Base-by-base conservation (phyloP, 108 stramenopile genomes). In the Discostella pseudostelligera region DNA sequence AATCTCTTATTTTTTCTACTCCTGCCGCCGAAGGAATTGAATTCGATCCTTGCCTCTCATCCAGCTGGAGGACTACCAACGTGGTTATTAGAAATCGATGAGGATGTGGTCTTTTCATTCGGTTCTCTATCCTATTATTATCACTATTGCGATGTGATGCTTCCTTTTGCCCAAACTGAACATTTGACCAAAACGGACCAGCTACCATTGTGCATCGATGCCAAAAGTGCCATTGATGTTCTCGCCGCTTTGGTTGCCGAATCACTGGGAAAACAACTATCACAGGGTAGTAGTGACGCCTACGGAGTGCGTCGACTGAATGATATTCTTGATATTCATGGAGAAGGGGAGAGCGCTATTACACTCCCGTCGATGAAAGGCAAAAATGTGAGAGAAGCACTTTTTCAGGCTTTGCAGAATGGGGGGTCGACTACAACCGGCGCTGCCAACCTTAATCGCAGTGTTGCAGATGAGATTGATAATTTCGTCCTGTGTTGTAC, bases 61-160 rank as follows among this genome's bases (percentile, higher is more conserved):
- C 86, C 87, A 16, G 87, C 86, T 7, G 90, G 90, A 22, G 87
- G 90, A 14, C 54, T 87, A 16, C 90, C 90, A 0, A 78, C 79
- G 16, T 92, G 84, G 84, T 68, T 92, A 35, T 57, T 92, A 20
- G 92, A 93, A 62, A 68, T 81, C n/a, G 92, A 79, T 24, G 66
- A 74, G 16, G 79, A 77, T n/a, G 70, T 50, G 8, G 65, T 87
- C 3, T 56, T 93, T 56, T 72, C 76, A 26, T 64, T 81, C 54
- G 82, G 84, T 36, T 85, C 84, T 5, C 72, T 93, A 32, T 72
- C 78, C 10, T 88, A 87, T 76, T 89, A 93, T 74, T 83, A 87
- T 62, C 63, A 69, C 43, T 88, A 81, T 56, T 83, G 84, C 12
- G 72, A 70, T 22, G 71, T 72, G 9, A 75, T 83, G 55, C 53